phyloP scores from a whole-genome alignment of 352 stramenopile genomes.

The Phytophthora idaei region DNA sequence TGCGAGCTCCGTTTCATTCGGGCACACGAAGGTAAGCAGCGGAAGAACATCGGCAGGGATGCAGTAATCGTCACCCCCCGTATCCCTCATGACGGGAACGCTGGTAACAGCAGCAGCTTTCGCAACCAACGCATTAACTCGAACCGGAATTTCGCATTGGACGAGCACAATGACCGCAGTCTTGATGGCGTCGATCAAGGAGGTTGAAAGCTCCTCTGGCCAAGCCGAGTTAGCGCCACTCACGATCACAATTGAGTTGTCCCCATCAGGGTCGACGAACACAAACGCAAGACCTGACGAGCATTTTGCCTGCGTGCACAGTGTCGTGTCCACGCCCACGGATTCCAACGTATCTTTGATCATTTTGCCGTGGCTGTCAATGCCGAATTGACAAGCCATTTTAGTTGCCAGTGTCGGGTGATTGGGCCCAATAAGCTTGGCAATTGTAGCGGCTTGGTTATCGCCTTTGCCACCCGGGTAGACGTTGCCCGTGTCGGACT shows the following conservation, averaged over 20 bases:
- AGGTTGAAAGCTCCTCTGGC: slow-evolving; percentile 39
- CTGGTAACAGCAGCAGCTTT: slow-evolving; percentile 31
- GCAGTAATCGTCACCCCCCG: not conserved
- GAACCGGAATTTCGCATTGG: slow-evolving; percentile 62
- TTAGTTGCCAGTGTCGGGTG: slow-evolving; percentile 28
- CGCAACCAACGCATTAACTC: slow-evolving; percentile 54
- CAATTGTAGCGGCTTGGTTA: slow-evolving; percentile 66
- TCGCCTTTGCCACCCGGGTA: slow-evolving; percentile 73
- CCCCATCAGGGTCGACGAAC: slow-evolving; percentile 70
- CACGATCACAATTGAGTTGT: slow-evolving; percentile 83
- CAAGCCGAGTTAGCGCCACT: slow-evolving; percentile 70
- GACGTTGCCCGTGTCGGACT: slow-evolving; percentile 55
- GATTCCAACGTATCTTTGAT: slow-evolving; percentile 19
- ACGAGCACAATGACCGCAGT: slow-evolving; percentile 56
- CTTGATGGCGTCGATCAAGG: slow-evolving; percentile 45
- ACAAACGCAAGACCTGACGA: slow-evolving; percentile 73
- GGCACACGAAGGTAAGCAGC: slow-evolving; percentile 56
- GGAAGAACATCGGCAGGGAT: slow-evolving; percentile 41
- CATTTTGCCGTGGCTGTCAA: not conserved
- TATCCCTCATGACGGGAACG: not conserved
- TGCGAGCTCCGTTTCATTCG: slow-evolving; percentile 74
- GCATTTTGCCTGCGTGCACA: slow-evolving; percentile 43
- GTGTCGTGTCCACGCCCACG: slow-evolving; percentile 40
- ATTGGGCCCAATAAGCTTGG: slow-evolving; percentile 36
- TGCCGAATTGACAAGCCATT: slow-evolving; percentile 30